These are phyloP conservation scores for Ophiosphaerella narmari DNA, from an alignment of 2,329 filamentous ascomycete genomes.

Conservation along the genomic window DNA sequence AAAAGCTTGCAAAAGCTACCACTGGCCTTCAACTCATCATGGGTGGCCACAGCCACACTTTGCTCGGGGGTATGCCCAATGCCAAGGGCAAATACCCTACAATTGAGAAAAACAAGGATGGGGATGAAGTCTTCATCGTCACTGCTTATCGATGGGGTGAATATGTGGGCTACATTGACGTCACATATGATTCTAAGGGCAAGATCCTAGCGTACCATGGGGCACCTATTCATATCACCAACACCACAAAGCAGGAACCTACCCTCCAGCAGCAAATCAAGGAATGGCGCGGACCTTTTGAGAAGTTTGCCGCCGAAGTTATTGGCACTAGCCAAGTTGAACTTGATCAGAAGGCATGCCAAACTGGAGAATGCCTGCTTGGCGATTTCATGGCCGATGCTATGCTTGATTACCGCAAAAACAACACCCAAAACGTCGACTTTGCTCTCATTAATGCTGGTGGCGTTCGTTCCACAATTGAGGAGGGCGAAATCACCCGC, in stretches of 20 bases:
- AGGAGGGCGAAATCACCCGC: constrained; percentile 64
- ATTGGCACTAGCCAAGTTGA: constrained; percentile 60
- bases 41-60: constrained; percentile 64
- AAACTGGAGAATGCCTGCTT: constrained; percentile 60
- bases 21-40: constrained; percentile 71
- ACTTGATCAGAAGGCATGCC: constrained; percentile 65
- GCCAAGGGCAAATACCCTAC: constrained; percentile 67
- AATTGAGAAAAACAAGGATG: constrained; percentile 63
- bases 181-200: constrained; percentile 65
- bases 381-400: constrained; percentile 55
- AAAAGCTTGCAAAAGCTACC: constrained; percentile 63
- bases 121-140: constrained; percentile 71
- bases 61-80: constrained; percentile 63
- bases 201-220: constrained; percentile 67
- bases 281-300: constrained; percentile 65
- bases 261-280: constrained; percentile 63
- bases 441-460: constrained; percentile 69
- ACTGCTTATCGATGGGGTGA: constrained; percentile 72
- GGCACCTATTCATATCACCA: constrained; percentile 67
- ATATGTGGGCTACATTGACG: constrained; percentile 70
- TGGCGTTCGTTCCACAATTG: constrained; percentile 67
- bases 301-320: constrained; percentile 62
- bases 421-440: constrained; percentile 53
- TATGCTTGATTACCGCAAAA: constrained; percentile 64
- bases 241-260: constrained; percentile 62